These are phyloP conservation scores for Cryomyces minteri DNA, from an alignment of 495 filamentous ascomycete genomes.

Conservation along the genomic window DNA sequence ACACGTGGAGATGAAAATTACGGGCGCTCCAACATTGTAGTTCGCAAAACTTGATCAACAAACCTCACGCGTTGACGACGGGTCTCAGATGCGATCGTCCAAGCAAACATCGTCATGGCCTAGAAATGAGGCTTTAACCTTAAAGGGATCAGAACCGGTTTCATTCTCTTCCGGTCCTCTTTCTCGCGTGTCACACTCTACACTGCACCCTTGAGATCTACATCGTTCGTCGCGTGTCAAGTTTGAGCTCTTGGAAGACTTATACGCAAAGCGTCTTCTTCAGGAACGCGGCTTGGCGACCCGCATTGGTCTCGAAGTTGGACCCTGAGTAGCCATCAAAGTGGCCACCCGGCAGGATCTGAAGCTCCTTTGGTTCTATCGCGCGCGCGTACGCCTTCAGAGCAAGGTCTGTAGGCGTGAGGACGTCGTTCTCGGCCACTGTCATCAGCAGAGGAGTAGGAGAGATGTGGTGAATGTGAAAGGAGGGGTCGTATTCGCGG, in stretches of 20 bases:
- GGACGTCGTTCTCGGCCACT: slow-evolving; percentile 15
- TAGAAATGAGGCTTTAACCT: too few species aligned
- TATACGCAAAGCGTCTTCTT: slow-evolving; percentile 6
- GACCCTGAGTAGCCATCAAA: slow-evolving; percentile 15
- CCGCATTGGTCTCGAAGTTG: slow-evolving; percentile 9
- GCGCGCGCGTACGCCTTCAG: slow-evolving; percentile 11
- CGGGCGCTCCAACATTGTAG: too few species aligned
- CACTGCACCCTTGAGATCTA: too few species aligned
- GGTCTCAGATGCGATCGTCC: too few species aligned
- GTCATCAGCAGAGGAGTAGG: slow-evolving; percentile 22
- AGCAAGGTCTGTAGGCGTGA: slow-evolving; percentile 9
- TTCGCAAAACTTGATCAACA: too few species aligned
- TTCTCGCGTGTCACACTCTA: too few species aligned
- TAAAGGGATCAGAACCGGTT: too few species aligned
- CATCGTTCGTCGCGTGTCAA: too few species aligned
- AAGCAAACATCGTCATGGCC: too few species aligned
- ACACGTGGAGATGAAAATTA: too few species aligned
- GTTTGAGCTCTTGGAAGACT: not conserved
- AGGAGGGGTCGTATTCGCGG: slow-evolving; percentile 13
- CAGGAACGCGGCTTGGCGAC: slow-evolving; percentile 12
- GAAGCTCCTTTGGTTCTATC: slow-evolving; percentile 16
- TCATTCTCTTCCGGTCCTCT: too few species aligned
- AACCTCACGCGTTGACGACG: too few species aligned
- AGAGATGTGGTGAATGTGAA: slow-evolving; percentile 16
- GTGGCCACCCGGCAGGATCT: slow-evolving; percentile 13